Base-by-base conservation (phyloP, 257 asterid genomes). In the Capsicum chinense region DNA sequence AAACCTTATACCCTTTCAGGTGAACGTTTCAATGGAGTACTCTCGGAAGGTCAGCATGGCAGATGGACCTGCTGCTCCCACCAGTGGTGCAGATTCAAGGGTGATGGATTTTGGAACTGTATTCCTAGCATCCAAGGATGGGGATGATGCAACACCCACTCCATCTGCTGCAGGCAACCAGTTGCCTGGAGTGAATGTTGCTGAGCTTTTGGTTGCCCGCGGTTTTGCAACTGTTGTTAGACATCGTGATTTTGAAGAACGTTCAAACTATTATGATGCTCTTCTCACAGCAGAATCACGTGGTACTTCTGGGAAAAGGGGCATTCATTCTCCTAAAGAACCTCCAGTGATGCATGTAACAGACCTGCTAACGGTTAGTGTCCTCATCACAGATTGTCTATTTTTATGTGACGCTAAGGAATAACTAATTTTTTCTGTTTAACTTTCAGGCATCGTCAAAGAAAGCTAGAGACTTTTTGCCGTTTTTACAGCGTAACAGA, bases 211-310 rank as follows among this genome's bases (percentile, higher is more conserved):
- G 88, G 94, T 97, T 84, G 90, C 90, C 88, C 97, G 99, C 84
- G 99, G 99, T 68, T 92, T 85, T 82, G 99, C 99, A 70, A 88
- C 94, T 81, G 98, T 95, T 76, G 93, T 97, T 86, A 95, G 95
- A 88, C 99, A 97, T 85, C 93, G 99, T 63, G 99, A 97, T 90
- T 97, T 97, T 52, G 99, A 97, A 90, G 99, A 97, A 88, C 92
- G 99, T 80, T 97, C 99, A 58, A 95, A 95, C 84, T 88, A 89
- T 83, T 97, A 97, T 74, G 99, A 97, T 85, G 95, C 92, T 50
- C 98, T 97, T 79, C 93, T 93, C 44, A 88, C 98, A 68, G 98
- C 99, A 82, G 97, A 93, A 88, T 90, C 97, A 16, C 97, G 99
- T 54, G 99, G 98, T 73, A 83, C 82, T 79, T 80, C 96, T 87